Conservation (phyloP, 768 basidiomycete genomes). For the Rhizopogon roseolus region DNA sequence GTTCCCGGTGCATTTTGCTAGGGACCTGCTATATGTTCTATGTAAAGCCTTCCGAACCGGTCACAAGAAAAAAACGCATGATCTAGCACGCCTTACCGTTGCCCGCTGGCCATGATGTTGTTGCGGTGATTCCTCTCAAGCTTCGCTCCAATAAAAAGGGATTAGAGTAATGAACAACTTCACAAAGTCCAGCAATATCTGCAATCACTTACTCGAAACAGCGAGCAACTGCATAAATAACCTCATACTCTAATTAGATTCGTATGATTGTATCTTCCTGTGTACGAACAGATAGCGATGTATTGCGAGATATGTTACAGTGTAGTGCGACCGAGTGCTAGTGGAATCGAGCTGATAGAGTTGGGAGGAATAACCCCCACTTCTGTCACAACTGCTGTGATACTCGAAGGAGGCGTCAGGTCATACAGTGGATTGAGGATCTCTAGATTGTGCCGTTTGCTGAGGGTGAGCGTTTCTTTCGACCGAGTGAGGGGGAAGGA, state of each 20-base stretch:
- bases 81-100: no score
- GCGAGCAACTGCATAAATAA: not conserved
- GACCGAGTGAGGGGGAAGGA: conserved; percentile 8
- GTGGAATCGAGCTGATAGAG: conserved; percentile 79
- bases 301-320: not conserved
- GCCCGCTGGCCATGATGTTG: no score
- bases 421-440: conserved; percentile 90
- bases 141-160: no score
- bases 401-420: conserved; percentile 84
- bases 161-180: no score
- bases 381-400: conserved; percentile 96
- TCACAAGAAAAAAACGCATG: no score
- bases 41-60: no score
- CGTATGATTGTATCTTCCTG: not conserved
- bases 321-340: conserved; percentile 41
- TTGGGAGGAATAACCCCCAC: conserved; percentile 93
- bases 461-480: conserved; percentile 8
- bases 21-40: no score
- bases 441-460: conserved; percentile 54
- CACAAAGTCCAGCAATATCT: no score
- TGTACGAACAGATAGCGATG: not conserved
- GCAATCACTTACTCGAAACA: not conserved
- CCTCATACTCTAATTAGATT: not conserved
- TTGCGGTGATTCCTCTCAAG: no score
- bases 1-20: no score